A percentile compares a stretch with the other conserved stretches of the same genome.
These are phyloP conservation scores for Fusarium sp. DNA, from an alignment of 2,329 filamentous ascomycete genomes.

Conservation along the genomic window DNA sequence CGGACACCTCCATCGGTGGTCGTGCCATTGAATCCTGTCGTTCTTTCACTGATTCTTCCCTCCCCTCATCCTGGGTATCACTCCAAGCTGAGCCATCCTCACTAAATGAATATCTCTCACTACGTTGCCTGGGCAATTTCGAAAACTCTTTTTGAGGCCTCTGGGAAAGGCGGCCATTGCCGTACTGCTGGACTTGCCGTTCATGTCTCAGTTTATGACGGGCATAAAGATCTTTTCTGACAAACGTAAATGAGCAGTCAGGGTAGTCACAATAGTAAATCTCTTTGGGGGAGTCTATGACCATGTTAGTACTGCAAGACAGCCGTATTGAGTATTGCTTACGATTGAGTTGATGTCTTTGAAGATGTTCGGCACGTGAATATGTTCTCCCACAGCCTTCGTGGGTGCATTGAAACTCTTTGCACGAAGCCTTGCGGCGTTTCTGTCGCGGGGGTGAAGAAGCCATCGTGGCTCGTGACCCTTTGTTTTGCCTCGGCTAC, in stretches of 20 bases:
- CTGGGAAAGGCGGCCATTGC: conserved; percentile 43
- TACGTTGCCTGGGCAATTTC: conserved; percentile 33
- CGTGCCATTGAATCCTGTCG: conserved; percentile 10
- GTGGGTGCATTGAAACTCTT: conserved; percentile 47
- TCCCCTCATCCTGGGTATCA: conserved; percentile 44
- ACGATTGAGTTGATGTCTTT: conserved; percentile 46
- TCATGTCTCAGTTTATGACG: conserved; percentile 46
- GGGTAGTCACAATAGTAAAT: conserved; percentile 47
- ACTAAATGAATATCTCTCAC: conserved; percentile 43
- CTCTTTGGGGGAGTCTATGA: conserved; percentile 45
- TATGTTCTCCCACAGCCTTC: conserved; percentile 47
- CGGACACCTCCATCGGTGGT: conserved; percentile 20
- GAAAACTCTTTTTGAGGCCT: conserved; percentile 43
- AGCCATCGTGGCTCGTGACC: conserved; percentile 40
- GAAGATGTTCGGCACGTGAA: conserved; percentile 45
- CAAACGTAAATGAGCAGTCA: conserved; percentile 46
- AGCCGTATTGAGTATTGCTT: not conserved
- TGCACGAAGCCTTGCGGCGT: conserved; percentile 48
- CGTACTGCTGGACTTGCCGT: conserved; percentile 44
- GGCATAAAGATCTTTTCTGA: conserved; percentile 46
- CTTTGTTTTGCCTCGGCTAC: conserved; percentile 16
- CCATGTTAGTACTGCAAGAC: conserved; percentile 21
- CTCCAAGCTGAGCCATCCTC: conserved; percentile 46
- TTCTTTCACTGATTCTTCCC: conserved; percentile 36
- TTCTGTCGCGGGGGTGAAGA: conserved; percentile 47